Evolutionary conservation across 2,329 filamentous ascomycete genomes (phyloP).

Genomic region (Pseudogymnoascus sp.): DNA sequence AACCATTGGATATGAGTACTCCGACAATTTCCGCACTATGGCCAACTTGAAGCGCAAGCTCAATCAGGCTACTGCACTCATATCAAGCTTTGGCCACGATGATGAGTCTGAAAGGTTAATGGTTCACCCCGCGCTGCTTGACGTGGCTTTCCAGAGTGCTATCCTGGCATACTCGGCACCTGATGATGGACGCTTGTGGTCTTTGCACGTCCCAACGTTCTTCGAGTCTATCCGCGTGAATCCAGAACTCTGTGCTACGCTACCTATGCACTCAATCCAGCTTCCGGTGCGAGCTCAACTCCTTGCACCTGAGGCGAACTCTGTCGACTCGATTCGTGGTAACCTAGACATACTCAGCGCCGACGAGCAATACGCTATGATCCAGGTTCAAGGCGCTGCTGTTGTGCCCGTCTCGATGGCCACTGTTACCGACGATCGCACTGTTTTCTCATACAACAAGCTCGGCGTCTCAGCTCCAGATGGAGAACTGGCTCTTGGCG

Average conservation of each 20-base stretch:
- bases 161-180: slow-evolving; percentile 29
- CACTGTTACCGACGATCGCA: too few relatives aligned
- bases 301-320: too few relatives aligned
- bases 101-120: neutral
- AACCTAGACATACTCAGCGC: too few relatives aligned
- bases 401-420: too few relatives aligned
- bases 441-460: too few relatives aligned
- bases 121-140: slow-evolving; percentile 10
- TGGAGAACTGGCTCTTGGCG: too few relatives aligned
- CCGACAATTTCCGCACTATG: slow-evolving; percentile 5
- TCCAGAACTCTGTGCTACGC: neutral
- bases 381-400: too few relatives aligned
- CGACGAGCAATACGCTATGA: too few relatives aligned
- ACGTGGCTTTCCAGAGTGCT: slow-evolving; percentile 22
- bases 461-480: too few relatives aligned
- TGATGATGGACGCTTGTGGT: slow-evolving; percentile 18
- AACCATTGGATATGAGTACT: neutral
- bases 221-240: slow-evolving; percentile 21
- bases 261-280: too few relatives aligned
- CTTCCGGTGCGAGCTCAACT: too few relatives aligned
- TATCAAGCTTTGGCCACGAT: neutral
- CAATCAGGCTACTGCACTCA: slow-evolving; percentile 10
- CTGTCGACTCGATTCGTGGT: too few relatives aligned
- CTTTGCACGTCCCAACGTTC: slow-evolving; percentile 20
- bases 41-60: slow-evolving; percentile 12